Evolutionary conservation across 2,329 filamentous ascomycete genomes (phyloP).

Genomic region (Xylariales sp.): DNA sequence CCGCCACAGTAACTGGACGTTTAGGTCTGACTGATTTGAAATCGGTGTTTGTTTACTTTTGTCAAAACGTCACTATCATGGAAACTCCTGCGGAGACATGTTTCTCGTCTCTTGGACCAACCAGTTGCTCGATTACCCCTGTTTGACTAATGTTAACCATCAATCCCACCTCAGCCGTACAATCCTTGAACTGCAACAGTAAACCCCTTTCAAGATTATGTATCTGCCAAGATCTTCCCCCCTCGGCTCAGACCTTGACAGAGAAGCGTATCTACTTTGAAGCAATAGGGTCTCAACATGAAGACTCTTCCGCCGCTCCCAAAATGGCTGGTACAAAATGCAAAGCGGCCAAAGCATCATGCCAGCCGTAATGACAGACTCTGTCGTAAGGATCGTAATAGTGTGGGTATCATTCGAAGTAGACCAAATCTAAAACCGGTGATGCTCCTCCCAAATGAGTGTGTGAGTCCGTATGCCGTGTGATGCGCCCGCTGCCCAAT

Average conservation of each 20-base stretch:
- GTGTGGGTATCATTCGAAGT: constrained; percentile 10
- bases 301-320: too few relatives aligned
- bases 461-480: constrained; percentile 7
- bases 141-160: too few relatives aligned
- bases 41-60: too few relatives aligned
- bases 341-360: background rate
- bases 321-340: background rate
- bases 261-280: constrained; percentile 3
- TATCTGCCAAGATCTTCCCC: background rate
- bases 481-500: background rate
- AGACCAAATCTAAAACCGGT: constrained; percentile 1
- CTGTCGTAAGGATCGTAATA: constrained; percentile 11
- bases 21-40: too few relatives aligned
- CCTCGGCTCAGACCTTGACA: background rate
- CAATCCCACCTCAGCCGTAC: too few relatives aligned
- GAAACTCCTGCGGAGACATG: too few relatives aligned
- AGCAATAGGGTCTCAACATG: background rate
- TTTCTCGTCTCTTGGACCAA: too few relatives aligned
- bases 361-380: background rate
- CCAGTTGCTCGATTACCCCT: too few relatives aligned
- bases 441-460: constrained; percentile 5
- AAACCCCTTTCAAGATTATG: too few relatives aligned
- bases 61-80: too few relatives aligned
- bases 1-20: too few relatives aligned
- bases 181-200: too few relatives aligned